phyloP scores from a whole-genome alignment of 257 asterid genomes.

The Gentiana straminea region DNA sequence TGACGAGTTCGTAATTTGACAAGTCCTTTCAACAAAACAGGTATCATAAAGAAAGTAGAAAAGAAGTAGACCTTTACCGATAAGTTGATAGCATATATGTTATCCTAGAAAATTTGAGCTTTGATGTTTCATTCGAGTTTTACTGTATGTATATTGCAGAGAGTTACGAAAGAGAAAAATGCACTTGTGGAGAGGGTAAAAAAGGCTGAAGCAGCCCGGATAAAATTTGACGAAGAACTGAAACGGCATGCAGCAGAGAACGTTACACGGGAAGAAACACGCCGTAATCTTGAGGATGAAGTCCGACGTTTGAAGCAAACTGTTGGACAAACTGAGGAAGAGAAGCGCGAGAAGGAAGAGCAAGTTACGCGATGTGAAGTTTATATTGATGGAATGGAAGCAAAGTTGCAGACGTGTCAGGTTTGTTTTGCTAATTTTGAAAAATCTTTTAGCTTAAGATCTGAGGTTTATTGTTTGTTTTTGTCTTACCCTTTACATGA shows the following conservation, averaged over 20 bases:
- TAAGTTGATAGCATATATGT: too few species aligned
- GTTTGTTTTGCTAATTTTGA: conserved; percentile 15
- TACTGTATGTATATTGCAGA: conserved; percentile 36
- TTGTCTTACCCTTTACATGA: not conserved
- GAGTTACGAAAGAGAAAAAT: conserved; percentile 82
- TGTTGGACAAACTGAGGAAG: conserved; percentile 78
- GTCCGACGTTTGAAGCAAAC: conserved; percentile 71
- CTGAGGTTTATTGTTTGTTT: too few species aligned
- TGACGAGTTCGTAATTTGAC: too few species aligned
- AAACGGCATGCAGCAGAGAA: conserved; percentile 80
- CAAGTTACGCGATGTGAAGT: conserved; percentile 93
- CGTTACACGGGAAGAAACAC: conserved; percentile 67
- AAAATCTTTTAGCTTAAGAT: too few species aligned
- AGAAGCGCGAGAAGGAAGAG: conserved; percentile 93
- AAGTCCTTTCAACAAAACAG: too few species aligned
- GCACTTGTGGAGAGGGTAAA: conserved; percentile 82
- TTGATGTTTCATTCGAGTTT: not conserved
- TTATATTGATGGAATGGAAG: conserved; percentile 80
- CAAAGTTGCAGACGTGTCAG: conserved; percentile 88
- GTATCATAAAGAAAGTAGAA: too few species aligned
- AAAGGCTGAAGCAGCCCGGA: conserved; percentile 82
- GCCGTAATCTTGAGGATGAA: conserved; percentile 87
- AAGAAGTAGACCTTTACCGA: too few species aligned
- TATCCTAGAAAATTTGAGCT: too few species aligned
- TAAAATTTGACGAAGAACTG: conserved; percentile 85